Evolutionary conservation across 306 rosid species (phyloP), one percentile per base, ranked within the genome.

Genomic region (Purshia tridentata): DNA sequence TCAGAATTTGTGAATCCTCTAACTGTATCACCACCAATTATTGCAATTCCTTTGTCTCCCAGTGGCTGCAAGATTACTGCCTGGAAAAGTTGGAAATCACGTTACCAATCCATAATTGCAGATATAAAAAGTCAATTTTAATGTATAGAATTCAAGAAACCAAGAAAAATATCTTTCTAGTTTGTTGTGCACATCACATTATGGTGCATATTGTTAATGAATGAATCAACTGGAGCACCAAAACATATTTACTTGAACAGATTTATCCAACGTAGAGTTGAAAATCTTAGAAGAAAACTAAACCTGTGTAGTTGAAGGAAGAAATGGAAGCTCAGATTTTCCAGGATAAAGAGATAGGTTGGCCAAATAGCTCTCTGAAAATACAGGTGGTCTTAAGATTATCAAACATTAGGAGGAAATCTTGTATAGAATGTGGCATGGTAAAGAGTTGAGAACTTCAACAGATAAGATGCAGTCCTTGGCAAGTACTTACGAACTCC

Each of bases 1-100:
- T 90, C 98, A 50, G 92, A 84, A 40, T 91, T 72, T 52, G 96
- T 91, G 81, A 89, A 94, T 67, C 97, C 99, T 80, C 98, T 81
- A 51, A 94, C 83, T 40, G 91, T 94, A 85, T 91, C 91, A 72
- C 99, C 99, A 8, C 97, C 96, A 74, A 94, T 69, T 76, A 94
- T 80, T 61, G 90, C 92, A 79, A 94, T 81, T 50, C 99, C 97
- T 77, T 80, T 89, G 67, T 91, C 92, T 76, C 95, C 97, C 73
- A 94, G 96, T 78, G 99, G 99, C 78, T 91, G 99, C 83, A 94
- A 84, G 73, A 94, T 91, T 70, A 91, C 92, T 72, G 97, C 95
- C 99, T 91, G 84, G 23, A 65, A 75, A 79, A 71, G 76, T 61
- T 70, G 70, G n/a, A 79, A 54, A 55, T 20, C 42, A 69, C 50